Evolutionary conservation across 768 basidiomycete genomes (phyloP), one percentile per base, ranked within the genome.

Genomic region (Tylopilus vinaceipallidus): DNA sequence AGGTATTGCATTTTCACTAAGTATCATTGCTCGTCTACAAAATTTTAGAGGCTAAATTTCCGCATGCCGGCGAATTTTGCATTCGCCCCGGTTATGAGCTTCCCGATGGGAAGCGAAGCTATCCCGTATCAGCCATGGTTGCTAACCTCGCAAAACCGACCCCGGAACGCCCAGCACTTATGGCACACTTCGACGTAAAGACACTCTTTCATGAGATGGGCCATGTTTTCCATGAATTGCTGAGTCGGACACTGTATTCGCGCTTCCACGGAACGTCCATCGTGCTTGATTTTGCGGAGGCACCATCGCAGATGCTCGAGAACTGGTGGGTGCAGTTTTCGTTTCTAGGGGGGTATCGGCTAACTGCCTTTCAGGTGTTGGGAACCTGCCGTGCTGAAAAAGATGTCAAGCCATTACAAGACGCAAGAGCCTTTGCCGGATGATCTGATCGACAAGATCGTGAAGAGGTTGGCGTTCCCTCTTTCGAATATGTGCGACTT

Each of bases 181-280:
- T 95, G 89, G 73, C 80, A n/a, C 89, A 92, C 53, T 83, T 86
- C 57, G 88, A 91, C 49, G 90, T 91, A 1, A 89, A 90, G 11
- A 94, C 91, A 0, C 91, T 93, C 71, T 91, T 93, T 80, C 91
- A 94, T 57, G 91, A 92, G 68, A 88, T 91, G 86, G 89, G 85
- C 1, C 83, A 85, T 52, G 81, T 82, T 4, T 85, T 85, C 73
- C 83, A 85, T 55, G 81, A 79, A 10, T 67, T 95, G 39, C 68
- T 91, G 42, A 85, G 83, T 58, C 75, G 71, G 50, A 91, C 89
- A 27, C 79, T 76, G 52, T 92, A 82, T 62, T 70, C 82, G 19
- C 73, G 84, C 13, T 94, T 93, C 80, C 90, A 93, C 56, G 91
- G 91, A 17, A 91, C 88, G 27, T 79, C 80, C 23, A 86, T 89